phyloP scores from a whole-genome alignment of 179 eudicot species.

The Silene noctiflora region DNA sequence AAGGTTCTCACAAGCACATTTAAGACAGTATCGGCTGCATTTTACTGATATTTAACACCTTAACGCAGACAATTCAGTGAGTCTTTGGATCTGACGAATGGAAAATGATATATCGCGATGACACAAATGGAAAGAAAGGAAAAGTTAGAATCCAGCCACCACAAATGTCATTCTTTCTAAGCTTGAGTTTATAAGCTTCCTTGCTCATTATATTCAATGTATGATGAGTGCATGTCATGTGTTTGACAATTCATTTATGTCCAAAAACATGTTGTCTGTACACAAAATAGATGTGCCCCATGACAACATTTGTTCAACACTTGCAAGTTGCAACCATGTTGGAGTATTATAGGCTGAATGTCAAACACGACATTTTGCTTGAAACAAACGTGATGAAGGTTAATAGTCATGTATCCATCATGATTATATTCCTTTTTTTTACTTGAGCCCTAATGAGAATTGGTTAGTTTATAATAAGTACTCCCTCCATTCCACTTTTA shows the following conservation, averaged over 20 bases:
- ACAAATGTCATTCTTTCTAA: not conserved
- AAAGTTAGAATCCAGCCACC: not conserved
- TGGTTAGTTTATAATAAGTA: too few relatives aligned
- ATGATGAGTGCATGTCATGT: not conserved
- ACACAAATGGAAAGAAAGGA: not conserved
- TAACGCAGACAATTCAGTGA: not conserved
- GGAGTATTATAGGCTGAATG: not conserved
- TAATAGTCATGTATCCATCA: not conserved
- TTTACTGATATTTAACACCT: not conserved
- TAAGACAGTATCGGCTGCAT: not conserved
- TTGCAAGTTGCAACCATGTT: not conserved
- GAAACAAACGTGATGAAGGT: not conserved
- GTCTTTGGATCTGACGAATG: not conserved
- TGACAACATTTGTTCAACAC: not conserved
- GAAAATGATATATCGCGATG: not conserved
- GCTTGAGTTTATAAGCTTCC: not conserved
- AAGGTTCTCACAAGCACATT: not conserved
- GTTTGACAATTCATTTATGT: not conserved
- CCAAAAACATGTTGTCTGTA: not conserved
- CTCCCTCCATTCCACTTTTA: too few relatives aligned
- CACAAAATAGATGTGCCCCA: not conserved
- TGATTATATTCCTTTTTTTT: too few relatives aligned
- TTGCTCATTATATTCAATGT: not conserved
- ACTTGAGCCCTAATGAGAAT: too few relatives aligned
- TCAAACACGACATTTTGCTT: not conserved